These are phyloP conservation scores for Smallanthus sonchifolius DNA, from an alignment of 129 eudicot genomes.

Conservation along the genomic window DNA sequence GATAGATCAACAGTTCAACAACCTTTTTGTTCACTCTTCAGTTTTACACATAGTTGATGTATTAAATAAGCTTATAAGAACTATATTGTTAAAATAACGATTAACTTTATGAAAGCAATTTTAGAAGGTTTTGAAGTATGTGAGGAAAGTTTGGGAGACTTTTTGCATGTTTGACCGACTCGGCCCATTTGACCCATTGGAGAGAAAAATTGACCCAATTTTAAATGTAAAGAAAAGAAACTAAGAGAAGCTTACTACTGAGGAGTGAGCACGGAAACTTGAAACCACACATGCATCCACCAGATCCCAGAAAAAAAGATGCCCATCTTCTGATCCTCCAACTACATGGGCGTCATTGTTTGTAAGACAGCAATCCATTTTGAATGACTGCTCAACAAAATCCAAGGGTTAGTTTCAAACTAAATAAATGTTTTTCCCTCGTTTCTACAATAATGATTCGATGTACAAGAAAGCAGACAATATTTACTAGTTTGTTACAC, in stretches of 20 bases:
- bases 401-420: constrained; percentile 2
- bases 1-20: neutral
- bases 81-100: neutral
- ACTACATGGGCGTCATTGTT: constrained; percentile 82
- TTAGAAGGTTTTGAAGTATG: neutral
- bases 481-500: neutral
- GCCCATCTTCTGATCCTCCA: constrained; percentile 98
- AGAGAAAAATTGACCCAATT: neutral
- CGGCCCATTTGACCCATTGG: neutral
- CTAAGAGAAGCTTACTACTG: constrained; percentile 58
- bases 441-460: neutral
- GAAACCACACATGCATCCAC: constrained; percentile 87
- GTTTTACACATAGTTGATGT: neutral
- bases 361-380: constrained; percentile 94
- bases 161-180: neutral
- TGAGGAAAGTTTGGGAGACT: neutral
- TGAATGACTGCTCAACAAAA: constrained; percentile 60
- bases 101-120: neutral
- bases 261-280: constrained; percentile 86
- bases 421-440: neutral
- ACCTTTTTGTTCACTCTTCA: neutral
- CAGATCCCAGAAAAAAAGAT: constrained; percentile 88
- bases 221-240: neutral
- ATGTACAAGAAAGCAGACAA: neutral
- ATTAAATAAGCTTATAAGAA: neutral